Conservation (phyloP, 805 yeast genomes). For the Zygotorulaspora florentina region DNA sequence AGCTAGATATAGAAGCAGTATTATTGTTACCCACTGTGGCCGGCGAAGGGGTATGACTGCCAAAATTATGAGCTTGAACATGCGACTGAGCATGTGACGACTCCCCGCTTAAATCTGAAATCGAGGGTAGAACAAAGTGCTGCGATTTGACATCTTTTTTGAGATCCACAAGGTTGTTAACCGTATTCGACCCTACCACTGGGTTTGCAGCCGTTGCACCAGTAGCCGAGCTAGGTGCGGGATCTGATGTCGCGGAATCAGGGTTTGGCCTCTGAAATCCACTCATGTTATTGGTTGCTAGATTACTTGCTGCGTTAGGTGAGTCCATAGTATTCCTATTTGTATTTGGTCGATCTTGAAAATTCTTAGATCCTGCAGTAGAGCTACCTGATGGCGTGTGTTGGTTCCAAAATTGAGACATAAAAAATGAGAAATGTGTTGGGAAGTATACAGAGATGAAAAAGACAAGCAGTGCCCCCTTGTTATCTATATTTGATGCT, state of each 20-base stretch:
- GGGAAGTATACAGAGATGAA: not conserved
- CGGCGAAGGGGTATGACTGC: not conserved
- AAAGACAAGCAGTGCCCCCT: not conserved
- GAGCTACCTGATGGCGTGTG: slow-evolving; percentile 8
- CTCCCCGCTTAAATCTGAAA: slow-evolving; percentile 17
- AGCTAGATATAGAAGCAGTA: not conserved
- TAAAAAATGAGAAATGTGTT: not conserved
- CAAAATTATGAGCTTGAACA: not conserved
- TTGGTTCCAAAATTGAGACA: slow-evolving; percentile 18
- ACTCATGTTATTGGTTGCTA: not conserved
- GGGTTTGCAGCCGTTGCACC: not conserved
- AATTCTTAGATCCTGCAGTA: slow-evolving; percentile 3
- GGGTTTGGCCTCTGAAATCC: slow-evolving; percentile 1
- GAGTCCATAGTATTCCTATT: not conserved
- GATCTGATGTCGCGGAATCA: not conserved
- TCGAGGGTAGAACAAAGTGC: slow-evolving; percentile 15
- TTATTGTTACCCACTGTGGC: not conserved
- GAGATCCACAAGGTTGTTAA: slow-evolving; percentile 33
- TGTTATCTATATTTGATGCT: not conserved
- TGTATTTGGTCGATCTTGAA: not conserved
- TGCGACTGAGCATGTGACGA: slow-evolving; percentile 3
- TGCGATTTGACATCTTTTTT: slow-evolving; percentile 14
- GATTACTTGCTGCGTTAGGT: slow-evolving; percentile 1
- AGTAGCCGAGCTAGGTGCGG: slow-evolving; percentile 1
- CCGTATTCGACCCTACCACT: slow-evolving; percentile 8